Evolutionary conservation across 2,329 filamentous ascomycete genomes (phyloP), one percentile per base, ranked within the genome.

Genomic region (Curvularia verruculosa): DNA sequence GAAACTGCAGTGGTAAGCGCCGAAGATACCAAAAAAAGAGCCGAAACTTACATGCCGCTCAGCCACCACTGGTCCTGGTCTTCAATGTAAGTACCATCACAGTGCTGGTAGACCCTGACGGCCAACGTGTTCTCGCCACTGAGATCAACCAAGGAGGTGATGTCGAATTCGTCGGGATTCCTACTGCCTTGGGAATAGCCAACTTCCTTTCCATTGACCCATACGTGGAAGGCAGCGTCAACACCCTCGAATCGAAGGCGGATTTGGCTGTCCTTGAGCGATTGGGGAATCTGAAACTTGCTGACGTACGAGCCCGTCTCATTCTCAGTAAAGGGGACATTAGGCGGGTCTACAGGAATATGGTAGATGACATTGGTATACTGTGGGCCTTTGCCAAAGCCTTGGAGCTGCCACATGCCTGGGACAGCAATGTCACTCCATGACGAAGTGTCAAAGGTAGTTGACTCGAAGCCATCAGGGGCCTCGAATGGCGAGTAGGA

Each of bases 1-100:
- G 67, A 89, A 90, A 37, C 89, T 90, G 5, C 84, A 80, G 2
- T 39, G 3, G 28, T 48, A 26, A 54, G 51, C 39, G 15, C 21
- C 15, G 23, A 28, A 36, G 8, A 18, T 18, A n/a, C 18, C 2
- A n/a, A 19, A 18, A 7, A 12, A 19, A 10, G 4, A 9, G 10
- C 9, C n/a, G 18, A 56, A 23, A 64, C 71, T 63, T 26, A 74
- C 75, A 70, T 75, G 80, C 82, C 84, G 21, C 84, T 86, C 5
- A 89, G 74, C 84, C 86, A 87, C 87, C 87, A 89, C 67, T 89
- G 86, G 69, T 89, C 86, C 65, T 82, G 86, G 52, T 89, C 87
- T 70, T 90, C 88, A 31, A 90, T 87, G 63, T 90, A 90, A 0
- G 84, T 84, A 1, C 85, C 88, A 62, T 89, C 87, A 31, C 82